Base-by-base conservation (phyloP, 495 filamentous ascomycete genomes). In the Aspergillus cristatus region DNA sequence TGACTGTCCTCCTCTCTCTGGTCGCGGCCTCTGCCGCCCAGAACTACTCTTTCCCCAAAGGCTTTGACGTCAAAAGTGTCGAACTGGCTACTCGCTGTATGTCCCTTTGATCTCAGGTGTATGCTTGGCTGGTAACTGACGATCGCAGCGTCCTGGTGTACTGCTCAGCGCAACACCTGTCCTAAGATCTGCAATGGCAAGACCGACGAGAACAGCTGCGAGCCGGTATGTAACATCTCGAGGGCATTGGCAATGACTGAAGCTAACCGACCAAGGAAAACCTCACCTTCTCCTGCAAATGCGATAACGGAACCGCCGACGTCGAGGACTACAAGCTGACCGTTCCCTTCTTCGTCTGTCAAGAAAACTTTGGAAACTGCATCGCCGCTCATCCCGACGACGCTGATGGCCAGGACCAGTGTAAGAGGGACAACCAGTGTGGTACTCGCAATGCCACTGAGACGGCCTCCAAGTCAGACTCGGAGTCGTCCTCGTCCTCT, bases 261-360 rank as follows among this genome's bases (percentile, higher is more conserved):
- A 22, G 34, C 14, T 26, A 8, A 14, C 14, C 28, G 28, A 14
- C 22, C 12, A 14, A 78, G 76, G 49, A 41, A 26, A 60, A 61
- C 14, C 66, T 82, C 34, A 48, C 51, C 13, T 81, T 64, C 58
- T 51, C 45, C 41, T 82, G 78, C 54, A 57, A 53, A 20, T 82
- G 78, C 62, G 28, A 39, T 38, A 68, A 76, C 48, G 72, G 68
- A 35, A 65, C 53, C 14, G 42, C 35, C 6, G 63, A 78, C 48
- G 63, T 77, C 44, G 48, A 54, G 17, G 52, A 54, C 37, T 82
- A 75, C 60, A 32, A 51, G 24, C 51, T 69, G 48, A 77, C 73
- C 17, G 54, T 81, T 22, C 78, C 78, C 29, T 76, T 65, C 60
- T 69, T 61, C 51, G 65, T 72, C 49, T 82, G 78, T 63, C 34